Evolutionary conservation across 2,329 filamentous ascomycete species (phyloP), one percentile per base, ranked within the genome.

Genomic region (Seiridium unicorne): DNA sequence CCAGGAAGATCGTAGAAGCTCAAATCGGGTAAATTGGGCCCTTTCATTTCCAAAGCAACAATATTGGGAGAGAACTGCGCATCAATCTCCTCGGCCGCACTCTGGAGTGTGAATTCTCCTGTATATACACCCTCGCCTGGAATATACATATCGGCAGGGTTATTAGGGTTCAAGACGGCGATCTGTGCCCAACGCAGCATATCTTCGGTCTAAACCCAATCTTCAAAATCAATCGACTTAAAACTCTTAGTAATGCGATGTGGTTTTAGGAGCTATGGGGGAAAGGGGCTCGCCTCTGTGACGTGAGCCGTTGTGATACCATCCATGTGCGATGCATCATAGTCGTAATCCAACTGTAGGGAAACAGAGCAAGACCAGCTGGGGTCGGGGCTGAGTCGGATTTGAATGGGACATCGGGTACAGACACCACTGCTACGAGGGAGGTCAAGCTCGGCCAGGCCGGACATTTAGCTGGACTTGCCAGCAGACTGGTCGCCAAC

Each of bases 1-100:
- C 93, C 93, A 0, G 93, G 93, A 0, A 97, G 81, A 62, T 97
- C 93, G 62, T 91, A 94, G 66, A 97, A 96, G 0, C 89, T 92
- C 0, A 97, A 72, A 5, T 91, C 87, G 0, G 91, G 89, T 0
- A 94, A 81, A 0, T 80, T 81, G 0, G 90, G 89, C 0, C 89
- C 89, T 0, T 86, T 86, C 34, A 97, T 92, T 57, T 92, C 85
- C 0, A 97, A 78, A 0, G 88, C 84, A 0, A 97, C 88, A 0
- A 93, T 82, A 64, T 97, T 97, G 0, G 93, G 93, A 0, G 89
- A 92, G 65, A 96, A 96, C 7, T 90, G 87, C 0, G 88, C 86
- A 4, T 84, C 73, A 0, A 81, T 79, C 2, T 73, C 66, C 2
- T 75, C 72, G 2, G 79, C 77, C 0, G 79, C 76, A 6, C 68